phyloP scores from a whole-genome alignment of 352 stramenopile species.

The Phytopythium boreale region DNA sequence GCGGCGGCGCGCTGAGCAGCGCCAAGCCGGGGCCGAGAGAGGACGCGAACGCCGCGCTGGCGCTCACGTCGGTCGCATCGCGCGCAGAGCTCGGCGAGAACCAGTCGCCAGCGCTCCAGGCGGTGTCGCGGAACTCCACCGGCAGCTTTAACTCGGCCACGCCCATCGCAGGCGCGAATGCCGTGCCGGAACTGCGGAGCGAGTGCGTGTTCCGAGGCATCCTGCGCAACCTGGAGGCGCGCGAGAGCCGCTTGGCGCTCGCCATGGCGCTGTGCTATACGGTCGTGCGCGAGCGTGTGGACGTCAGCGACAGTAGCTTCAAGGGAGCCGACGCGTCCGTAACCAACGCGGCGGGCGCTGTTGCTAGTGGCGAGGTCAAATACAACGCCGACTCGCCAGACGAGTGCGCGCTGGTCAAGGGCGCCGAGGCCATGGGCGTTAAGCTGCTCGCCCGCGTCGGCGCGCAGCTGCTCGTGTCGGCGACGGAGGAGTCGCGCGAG shows the following conservation, averaged over 20 bases:
- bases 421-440: slow-evolving; percentile 73
- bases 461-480: slow-evolving; percentile 48
- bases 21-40: neutral
- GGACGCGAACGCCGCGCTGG: neutral
- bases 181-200: slow-evolving; percentile 9
- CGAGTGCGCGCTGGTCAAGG: slow-evolving; percentile 89
- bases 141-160: slow-evolving; percentile 4
- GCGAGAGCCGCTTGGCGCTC: slow-evolving; percentile 59
- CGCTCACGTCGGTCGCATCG: neutral
- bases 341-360: neutral
- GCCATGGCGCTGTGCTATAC: slow-evolving; percentile 84
- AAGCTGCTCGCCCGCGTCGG: slow-evolving; percentile 65
- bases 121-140: neutral
- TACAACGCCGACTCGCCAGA: slow-evolving; percentile 93
- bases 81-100: neutral
- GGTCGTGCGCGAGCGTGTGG: slow-evolving; percentile 67
- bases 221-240: slow-evolving; percentile 43
- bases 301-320: neutral
- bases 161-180: neutral
- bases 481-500: slow-evolving; percentile 56
- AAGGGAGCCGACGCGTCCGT: neutral
- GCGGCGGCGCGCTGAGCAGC: neutral
- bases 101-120: too few species aligned
- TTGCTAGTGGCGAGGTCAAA: slow-evolving; percentile 12
- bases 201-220: slow-evolving; percentile 43